phyloP scores from a whole-genome alignment of 2,329 filamentous ascomycete species.

The Penicillium verrucosum region DNA sequence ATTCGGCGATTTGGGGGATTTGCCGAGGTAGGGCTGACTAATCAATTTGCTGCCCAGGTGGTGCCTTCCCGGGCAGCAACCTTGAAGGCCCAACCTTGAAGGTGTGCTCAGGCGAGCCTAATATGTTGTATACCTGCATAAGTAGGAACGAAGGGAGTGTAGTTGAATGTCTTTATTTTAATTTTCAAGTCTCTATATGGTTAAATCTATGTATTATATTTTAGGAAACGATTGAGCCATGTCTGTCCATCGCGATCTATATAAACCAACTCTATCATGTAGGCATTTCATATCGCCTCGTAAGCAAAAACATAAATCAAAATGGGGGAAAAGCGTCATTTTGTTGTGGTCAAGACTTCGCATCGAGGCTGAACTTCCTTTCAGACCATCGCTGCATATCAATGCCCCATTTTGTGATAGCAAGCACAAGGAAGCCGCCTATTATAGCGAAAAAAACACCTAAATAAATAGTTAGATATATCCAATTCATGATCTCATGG shows the following conservation, averaged over 20 bases:
- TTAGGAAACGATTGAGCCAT: background rate
- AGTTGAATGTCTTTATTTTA: background rate
- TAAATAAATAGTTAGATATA: conserved; percentile 12
- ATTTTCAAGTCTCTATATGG: background rate
- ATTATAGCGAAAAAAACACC: conserved; percentile 30
- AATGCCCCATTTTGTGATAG: conserved; percentile 31
- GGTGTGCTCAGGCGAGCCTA: background rate
- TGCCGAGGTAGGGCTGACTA: background rate
- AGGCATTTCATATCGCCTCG: background rate
- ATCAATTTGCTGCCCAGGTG: background rate
- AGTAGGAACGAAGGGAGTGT: background rate
- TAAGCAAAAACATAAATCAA: conserved; percentile 2
- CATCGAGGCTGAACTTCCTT: conserved; percentile 21
- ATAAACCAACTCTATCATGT: background rate
- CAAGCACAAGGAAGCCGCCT: conserved; percentile 27
- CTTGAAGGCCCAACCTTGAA: background rate
- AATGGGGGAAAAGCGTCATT: background rate
- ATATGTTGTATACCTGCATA: background rate
- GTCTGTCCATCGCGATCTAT: conserved; percentile 1
- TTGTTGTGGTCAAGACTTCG: conserved; percentile 10
- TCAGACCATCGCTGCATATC: conserved; percentile 37
- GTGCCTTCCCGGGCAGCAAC: background rate
- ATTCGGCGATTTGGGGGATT: background rate
- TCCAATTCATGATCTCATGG: conserved; percentile 24
- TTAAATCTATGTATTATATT: background rate